Conservation (phyloP, 176 grass and related monocot genomes). For the Panicum miliaceum region DNA sequence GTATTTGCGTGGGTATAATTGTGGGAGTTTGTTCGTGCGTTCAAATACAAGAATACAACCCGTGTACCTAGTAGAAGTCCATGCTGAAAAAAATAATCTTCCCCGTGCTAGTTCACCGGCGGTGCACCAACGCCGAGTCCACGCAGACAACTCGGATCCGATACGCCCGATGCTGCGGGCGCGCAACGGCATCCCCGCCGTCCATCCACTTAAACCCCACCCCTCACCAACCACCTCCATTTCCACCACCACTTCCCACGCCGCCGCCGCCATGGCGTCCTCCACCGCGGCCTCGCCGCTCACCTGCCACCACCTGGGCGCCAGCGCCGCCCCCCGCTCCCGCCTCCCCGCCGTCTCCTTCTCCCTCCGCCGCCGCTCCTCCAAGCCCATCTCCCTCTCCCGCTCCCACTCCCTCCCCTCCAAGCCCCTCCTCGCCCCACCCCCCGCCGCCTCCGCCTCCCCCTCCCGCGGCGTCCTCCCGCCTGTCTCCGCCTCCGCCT, state of each 20-base stretch:
- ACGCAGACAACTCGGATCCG: slow-evolving; percentile 22
- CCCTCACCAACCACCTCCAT: slow-evolving; percentile 11
- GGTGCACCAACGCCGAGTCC: slow-evolving; percentile 37
- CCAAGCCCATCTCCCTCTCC: slow-evolving; percentile 42
- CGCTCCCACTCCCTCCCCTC: slow-evolving; percentile 32
- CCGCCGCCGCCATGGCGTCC: slow-evolving; percentile 58
- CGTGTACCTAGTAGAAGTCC: too few relatives aligned
- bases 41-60: too few relatives aligned
- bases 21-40: too few relatives aligned
- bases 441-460: not conserved
- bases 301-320: slow-evolving; percentile 50
- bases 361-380: slow-evolving; percentile 29
- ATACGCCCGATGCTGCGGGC: slow-evolving; percentile 51
- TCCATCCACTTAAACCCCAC: slow-evolving; percentile 48
- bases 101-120: too few relatives aligned
- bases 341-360: slow-evolving; percentile 47
- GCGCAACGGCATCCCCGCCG: slow-evolving; percentile 40
- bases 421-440: not conserved
- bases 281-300: slow-evolving; percentile 51
- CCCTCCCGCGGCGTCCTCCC: not conserved
- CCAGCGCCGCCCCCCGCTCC: slow-evolving; percentile 47
- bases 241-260: not conserved
- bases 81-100: too few relatives aligned
- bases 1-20: too few relatives aligned
- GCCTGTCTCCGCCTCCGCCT: slow-evolving; percentile 2